phyloP scores from a whole-genome alignment of 2,329 filamentous ascomycete species.

The Cryphonectria carpinicola region DNA sequence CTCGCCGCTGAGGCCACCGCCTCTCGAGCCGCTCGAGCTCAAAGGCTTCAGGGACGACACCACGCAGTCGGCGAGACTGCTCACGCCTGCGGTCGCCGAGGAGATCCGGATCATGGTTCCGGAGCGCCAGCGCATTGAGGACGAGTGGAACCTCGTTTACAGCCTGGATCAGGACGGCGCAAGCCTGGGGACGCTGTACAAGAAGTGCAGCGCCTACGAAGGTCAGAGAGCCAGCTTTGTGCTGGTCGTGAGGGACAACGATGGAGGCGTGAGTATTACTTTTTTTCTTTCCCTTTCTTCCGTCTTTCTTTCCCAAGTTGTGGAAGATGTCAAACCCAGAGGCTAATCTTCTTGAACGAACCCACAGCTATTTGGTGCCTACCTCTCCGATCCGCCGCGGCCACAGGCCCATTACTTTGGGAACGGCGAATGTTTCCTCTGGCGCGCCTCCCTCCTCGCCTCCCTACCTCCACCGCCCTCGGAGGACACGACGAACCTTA shows the following conservation, averaged over 20 bases:
- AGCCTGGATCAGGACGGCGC: conserved; percentile 91
- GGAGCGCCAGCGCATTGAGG: conserved; percentile 81
- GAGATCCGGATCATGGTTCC: conserved; percentile 91
- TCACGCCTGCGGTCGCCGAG: conserved; percentile 78
- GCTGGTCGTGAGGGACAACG: conserved; percentile 79
- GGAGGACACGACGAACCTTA: conserved; percentile 53
- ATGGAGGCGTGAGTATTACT: conserved; percentile 66
- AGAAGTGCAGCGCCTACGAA: conserved; percentile 70
- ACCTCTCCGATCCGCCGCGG: conserved; percentile 86
- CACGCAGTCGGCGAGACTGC: conserved; percentile 62
- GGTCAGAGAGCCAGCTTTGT: conserved; percentile 83
- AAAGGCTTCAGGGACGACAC: conserved; percentile 67
- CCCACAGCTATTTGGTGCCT: conserved; percentile 80
- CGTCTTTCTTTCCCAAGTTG: background rate
- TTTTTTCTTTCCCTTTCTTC: background rate
- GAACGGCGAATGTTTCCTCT: conserved; percentile 94
- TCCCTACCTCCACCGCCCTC: conserved; percentile 72
- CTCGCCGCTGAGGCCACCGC: conserved; percentile 85
- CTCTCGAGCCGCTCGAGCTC: conserved; percentile 79
- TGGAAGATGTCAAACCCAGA: background rate
- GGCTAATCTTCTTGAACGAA: background rate
- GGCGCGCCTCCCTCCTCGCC: conserved; percentile 73
- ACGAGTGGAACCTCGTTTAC: conserved; percentile 86
- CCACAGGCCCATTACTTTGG: conserved; percentile 87
- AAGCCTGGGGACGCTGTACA: conserved; percentile 83